phyloP scores from a whole-genome alignment of 1,139 yeast genomes.

The Suhomyces kunorum region DNA sequence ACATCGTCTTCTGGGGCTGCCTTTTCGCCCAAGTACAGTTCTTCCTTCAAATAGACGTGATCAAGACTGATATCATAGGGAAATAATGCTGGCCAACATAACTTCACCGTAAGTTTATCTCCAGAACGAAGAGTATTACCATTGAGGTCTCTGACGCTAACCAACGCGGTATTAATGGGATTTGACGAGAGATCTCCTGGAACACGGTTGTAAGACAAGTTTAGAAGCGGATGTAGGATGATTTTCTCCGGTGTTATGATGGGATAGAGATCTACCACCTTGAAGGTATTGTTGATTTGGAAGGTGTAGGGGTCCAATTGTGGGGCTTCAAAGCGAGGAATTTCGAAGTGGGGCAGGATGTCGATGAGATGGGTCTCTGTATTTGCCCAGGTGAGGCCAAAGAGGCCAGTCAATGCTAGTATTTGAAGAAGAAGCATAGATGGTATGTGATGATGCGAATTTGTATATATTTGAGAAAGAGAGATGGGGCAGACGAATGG shows the following conservation, averaged over 20 bases:
- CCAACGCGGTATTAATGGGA: neutral
- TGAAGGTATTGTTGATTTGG: neutral
- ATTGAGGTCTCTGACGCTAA: neutral
- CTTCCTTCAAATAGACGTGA: slow-evolving; percentile 1
- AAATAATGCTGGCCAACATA: slow-evolving; percentile 2
- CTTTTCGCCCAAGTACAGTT: neutral
- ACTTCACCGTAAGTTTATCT: neutral
- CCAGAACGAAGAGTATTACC: neutral
- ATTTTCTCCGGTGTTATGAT: slow-evolving; percentile 1
- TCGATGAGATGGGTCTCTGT: slow-evolving; percentile 2
- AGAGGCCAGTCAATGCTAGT: neutral
- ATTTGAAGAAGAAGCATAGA: neutral
- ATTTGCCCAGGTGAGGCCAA: neutral
- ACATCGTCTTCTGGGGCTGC: neutral
- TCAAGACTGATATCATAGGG: slow-evolving; percentile 1
- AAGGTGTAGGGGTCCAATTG: neutral
- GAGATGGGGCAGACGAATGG: neutral
- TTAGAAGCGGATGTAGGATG: neutral
- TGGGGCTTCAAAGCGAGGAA: neutral
- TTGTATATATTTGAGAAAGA: neutral
- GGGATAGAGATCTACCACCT: neutral
- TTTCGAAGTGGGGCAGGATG: neutral
- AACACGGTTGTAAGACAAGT: neutral
- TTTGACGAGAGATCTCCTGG: neutral
- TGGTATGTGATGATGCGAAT: neutral